Evolutionary conservation across 2,329 filamentous ascomycete species (phyloP).

Genomic region (Ceratocystis variospora): DNA sequence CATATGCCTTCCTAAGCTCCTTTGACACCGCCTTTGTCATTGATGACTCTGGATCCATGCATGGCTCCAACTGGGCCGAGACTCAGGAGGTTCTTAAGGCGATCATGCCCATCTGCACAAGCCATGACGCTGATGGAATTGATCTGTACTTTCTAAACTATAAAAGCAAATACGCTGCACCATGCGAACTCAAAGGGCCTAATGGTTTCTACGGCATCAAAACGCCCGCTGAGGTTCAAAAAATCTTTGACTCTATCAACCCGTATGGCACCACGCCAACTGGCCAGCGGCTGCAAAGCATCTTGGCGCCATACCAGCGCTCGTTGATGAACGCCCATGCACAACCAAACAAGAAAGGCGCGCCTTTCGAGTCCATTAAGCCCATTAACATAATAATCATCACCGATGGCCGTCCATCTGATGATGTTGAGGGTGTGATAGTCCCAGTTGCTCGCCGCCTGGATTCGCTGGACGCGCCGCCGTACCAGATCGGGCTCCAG

Average conservation of each 20-base stretch:
- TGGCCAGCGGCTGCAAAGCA: constrained; percentile 53
- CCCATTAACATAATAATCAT: constrained; percentile 87
- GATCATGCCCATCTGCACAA: constrained; percentile 71
- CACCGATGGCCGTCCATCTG: constrained; percentile 71
- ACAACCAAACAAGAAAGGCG: not conserved
- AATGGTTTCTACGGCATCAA: constrained; percentile 53
- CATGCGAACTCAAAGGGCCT: constrained; percentile 26
- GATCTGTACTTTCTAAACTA: constrained; percentile 88
- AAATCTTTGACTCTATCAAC: constrained; percentile 54
- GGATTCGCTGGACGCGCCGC: constrained; percentile 52
- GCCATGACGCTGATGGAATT: constrained; percentile 68
- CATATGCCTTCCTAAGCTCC: constrained; percentile 57
- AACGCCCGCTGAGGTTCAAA: constrained; percentile 41
- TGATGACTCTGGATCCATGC: constrained; percentile 86
- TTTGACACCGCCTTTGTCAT: constrained; percentile 88
- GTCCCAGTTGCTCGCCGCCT: constrained; percentile 54
- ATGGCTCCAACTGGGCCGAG: constrained; percentile 61
- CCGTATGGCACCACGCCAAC: constrained; percentile 62
- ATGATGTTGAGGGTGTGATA: constrained; percentile 63
- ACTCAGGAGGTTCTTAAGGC: constrained; percentile 53
- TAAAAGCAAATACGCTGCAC: constrained; percentile 11
- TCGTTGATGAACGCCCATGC: constrained; percentile 22
- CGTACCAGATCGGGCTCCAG: constrained; percentile 79
- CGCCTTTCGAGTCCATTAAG: constrained; percentile 36
- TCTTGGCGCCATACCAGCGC: constrained; percentile 53